Evolutionary conservation across 306 rosid species (phyloP).

Genomic region (Spatholobus suberectus): DNA sequence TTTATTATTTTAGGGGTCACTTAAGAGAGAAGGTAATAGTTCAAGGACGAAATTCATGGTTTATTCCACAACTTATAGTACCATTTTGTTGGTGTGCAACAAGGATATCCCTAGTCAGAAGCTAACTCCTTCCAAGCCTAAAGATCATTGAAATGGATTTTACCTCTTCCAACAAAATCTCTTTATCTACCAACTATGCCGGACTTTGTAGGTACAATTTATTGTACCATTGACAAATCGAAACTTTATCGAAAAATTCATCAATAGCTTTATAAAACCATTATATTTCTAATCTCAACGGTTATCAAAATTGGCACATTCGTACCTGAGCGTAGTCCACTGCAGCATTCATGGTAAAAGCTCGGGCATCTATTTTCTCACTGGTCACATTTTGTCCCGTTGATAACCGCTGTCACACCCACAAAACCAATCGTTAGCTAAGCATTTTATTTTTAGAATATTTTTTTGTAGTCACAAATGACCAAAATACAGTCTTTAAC

Average conservation of each 20-base stretch:
- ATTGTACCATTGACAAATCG: background rate
- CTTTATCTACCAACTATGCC: background rate
- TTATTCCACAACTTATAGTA: background rate
- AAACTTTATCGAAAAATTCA: background rate
- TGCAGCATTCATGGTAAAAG: background rate
- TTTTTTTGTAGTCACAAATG: background rate
- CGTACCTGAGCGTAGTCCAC: background rate
- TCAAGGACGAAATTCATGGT: too few relatives aligned
- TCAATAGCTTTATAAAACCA: background rate
- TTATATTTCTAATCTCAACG: background rate
- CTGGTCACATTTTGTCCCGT: background rate
- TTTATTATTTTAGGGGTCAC: background rate
- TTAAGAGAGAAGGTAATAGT: background rate
- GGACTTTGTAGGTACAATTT: background rate
- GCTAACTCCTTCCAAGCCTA: background rate
- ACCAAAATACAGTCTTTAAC: background rate
- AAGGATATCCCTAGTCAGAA: background rate
- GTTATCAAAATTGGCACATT: background rate
- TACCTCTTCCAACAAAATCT: background rate
- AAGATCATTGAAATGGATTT: background rate
- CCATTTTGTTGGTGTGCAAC: background rate
- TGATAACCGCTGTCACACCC: background rate
- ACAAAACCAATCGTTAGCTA: background rate
- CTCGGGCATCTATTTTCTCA: background rate
- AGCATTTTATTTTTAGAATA: too few relatives aligned